phyloP scores from a whole-genome alignment of 208 protist genomes.

The Trypanosoma caninum region DNA sequence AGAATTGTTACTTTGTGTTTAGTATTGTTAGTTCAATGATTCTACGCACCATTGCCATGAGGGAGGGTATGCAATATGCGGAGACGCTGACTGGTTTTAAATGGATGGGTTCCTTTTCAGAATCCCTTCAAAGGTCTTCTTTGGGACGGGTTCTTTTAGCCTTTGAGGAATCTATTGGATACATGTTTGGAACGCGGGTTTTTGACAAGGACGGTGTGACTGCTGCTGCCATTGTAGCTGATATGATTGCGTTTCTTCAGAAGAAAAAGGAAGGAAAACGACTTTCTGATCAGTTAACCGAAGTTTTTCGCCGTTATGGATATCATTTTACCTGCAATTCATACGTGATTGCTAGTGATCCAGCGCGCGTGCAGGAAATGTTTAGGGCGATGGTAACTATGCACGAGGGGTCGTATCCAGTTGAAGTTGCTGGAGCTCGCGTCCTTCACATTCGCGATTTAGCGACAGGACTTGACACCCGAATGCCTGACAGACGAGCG shows the following conservation, averaged over 20 bases:
- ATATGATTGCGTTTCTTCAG: constrained; percentile 82
- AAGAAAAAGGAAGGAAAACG: constrained; percentile 33
- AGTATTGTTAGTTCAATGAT: constrained; percentile 88
- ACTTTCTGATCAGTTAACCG: constrained; percentile 55
- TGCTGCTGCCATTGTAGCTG: constrained; percentile 87
- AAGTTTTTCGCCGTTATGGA: constrained; percentile 84
- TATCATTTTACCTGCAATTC: constrained; percentile 89
- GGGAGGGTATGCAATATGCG: constrained; percentile 89
- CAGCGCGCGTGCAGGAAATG: constrained; percentile 65
- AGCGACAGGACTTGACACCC: constrained; percentile 81
- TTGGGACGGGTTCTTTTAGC: constrained; percentile 73
- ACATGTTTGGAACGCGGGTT: constrained; percentile 89
- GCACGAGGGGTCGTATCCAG: constrained; percentile 39
- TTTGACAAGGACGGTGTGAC: constrained; percentile 98
- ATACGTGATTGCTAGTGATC: constrained; percentile 93
- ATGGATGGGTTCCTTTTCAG: constrained; percentile 94
- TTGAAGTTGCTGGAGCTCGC: constrained; percentile 42
- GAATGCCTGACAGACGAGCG: constrained; percentile 50
- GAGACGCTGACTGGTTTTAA: constrained; percentile 99
- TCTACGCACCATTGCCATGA: constrained; percentile 89
- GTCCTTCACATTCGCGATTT: constrained; percentile 90
- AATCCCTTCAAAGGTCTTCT: constrained; percentile 44
- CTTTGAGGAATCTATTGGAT: constrained; percentile 98
- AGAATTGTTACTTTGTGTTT: constrained; percentile 53
- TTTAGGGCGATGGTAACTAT: constrained; percentile 74